Base-by-base conservation (phyloP, 768 basidiomycete genomes). In the Dioszegia hungarica region DNA sequence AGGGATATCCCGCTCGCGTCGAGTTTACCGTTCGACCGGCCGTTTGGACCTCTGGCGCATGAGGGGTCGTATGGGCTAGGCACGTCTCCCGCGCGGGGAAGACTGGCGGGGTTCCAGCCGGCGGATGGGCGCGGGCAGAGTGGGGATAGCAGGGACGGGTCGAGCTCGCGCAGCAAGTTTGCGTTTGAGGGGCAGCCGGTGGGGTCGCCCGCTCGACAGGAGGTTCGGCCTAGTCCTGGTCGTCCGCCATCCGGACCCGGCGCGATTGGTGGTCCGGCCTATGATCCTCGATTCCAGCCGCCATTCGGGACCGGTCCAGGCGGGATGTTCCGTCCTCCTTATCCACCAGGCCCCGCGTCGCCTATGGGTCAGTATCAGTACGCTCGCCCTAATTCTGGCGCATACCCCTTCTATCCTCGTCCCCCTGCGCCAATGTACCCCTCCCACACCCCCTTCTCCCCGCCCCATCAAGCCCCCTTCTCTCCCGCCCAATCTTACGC, bases 401-500 rank as follows among this genome's bases (percentile, higher is more conserved):
- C 29, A 24, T 45, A 47, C 24, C 44, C 44, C n/a, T 46, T 56
- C 24, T 56, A 56, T 27, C 54, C 43, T n/a, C 43, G 43, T 46
- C 54, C 54, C 17, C 44, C 40, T 17, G 10, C 19, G 15, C 34
- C 25, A 4, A 37, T 24, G 19, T 29, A 29, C 22, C 38, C 52
- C 17, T 38, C 52, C 11, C n/a, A 27, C 37, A 10, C 22, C 17
- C 5, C 50, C 29, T 25, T 24, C 36, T 38, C 11, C 17, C 52
- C 60, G 20, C 63, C 58, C 11, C 33, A n/a, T 15, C 44, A 44
- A 28, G 56, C 51, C 57, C n/a, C 56, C 60, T 40, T 46, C 54
- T 41, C 38, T 28, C 63, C 66, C 2, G 60, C 69, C 3, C 62
- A 61, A 10, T 72, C 69, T 49, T 72, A 68, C 8, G 59, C 64